Evolutionary conservation across 2,329 filamentous ascomycete species (phyloP).

Genomic region (Nothophaeocryptopus gaeumannii): DNA sequence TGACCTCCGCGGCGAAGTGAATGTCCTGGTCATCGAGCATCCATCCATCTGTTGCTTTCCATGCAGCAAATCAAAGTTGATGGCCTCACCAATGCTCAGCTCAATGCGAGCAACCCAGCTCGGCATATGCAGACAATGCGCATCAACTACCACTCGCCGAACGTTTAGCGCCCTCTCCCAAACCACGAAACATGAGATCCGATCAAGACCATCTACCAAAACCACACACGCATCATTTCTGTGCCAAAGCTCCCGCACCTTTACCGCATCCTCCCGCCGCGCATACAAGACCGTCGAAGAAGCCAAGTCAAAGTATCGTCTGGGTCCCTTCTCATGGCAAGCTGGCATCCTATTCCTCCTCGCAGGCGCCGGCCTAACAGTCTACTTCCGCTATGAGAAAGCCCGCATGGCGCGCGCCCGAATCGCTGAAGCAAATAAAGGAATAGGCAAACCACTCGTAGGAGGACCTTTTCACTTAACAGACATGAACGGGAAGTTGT

Average conservation of each 20-base stretch:
- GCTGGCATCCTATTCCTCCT: slow-evolving; percentile 80
- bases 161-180: slow-evolving; percentile 22
- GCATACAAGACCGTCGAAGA: slow-evolving; percentile 44
- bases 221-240: neutral
- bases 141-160: slow-evolving; percentile 14
- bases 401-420: slow-evolving; percentile 83
- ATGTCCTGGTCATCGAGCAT: neutral
- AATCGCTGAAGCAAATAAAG: slow-evolving; percentile 88
- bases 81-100: slow-evolving; percentile 15
- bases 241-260: slow-evolving; percentile 16
- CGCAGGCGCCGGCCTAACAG: slow-evolving; percentile 72
- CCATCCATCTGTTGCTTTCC: neutral
- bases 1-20: no score
- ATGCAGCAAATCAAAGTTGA: neutral
- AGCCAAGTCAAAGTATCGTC: slow-evolving; percentile 44
- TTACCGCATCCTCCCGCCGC: slow-evolving; percentile 25
- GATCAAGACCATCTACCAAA: slow-evolving; percentile 21
- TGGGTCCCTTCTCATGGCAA: slow-evolving; percentile 83
- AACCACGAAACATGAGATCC: slow-evolving; percentile 27
- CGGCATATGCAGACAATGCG: slow-evolving; percentile 27
- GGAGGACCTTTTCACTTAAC: slow-evolving; percentile 80
- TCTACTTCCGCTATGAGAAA: slow-evolving; percentile 95
- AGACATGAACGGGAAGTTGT: slow-evolving; percentile 75
- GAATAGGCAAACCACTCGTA: slow-evolving; percentile 87
- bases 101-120: slow-evolving; percentile 20